Evolutionary conservation across 78 protist genomes (phyloP).

Genomic region (Mantamonas sphyraenae): DNA sequence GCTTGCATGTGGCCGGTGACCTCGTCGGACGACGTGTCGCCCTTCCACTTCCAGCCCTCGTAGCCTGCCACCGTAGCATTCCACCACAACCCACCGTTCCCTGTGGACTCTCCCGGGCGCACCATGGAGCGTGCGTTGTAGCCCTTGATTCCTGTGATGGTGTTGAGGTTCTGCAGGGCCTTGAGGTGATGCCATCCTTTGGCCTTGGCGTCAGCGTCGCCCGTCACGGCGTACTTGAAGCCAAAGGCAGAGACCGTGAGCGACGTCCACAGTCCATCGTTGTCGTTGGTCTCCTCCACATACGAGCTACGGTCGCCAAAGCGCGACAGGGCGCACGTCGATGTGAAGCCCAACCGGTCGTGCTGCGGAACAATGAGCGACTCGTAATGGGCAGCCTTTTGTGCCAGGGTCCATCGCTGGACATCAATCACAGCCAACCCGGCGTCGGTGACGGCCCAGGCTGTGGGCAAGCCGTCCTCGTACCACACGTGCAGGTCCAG

Average conservation of each 20-base stretch:
- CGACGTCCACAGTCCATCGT: constrained; percentile 32
- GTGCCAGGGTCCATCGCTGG: background rate
- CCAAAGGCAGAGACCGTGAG: background rate
- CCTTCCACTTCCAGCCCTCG: constrained; percentile 8
- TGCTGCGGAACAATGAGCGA: background rate
- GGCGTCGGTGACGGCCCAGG: constrained; percentile 8
- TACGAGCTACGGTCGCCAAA: background rate
- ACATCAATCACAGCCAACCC: background rate
- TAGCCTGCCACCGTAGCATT: too few relatives aligned
- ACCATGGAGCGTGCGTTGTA: background rate
- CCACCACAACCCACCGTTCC: background rate
- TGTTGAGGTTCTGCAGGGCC: constrained; percentile 6
- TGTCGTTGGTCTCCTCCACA: background rate
- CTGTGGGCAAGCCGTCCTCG: background rate
- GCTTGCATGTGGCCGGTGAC: constrained; percentile 23
- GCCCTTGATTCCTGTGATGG: constrained; percentile 5
- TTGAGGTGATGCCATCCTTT: background rate
- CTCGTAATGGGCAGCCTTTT: constrained; percentile 1
- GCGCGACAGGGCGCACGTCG: background rate
- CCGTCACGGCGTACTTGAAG: constrained; percentile 8
- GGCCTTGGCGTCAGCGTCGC: background rate
- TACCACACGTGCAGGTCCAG: background rate
- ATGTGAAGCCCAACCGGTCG: constrained; percentile 12
- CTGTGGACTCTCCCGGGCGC: background rate
- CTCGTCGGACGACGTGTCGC: constrained; percentile 19